A percentile compares a stretch with the other conserved stretches of the same genome.
Evolutionary conservation across 805 yeast genomes (phyloP).

Genomic region (Candida taoyuanica): DNA sequence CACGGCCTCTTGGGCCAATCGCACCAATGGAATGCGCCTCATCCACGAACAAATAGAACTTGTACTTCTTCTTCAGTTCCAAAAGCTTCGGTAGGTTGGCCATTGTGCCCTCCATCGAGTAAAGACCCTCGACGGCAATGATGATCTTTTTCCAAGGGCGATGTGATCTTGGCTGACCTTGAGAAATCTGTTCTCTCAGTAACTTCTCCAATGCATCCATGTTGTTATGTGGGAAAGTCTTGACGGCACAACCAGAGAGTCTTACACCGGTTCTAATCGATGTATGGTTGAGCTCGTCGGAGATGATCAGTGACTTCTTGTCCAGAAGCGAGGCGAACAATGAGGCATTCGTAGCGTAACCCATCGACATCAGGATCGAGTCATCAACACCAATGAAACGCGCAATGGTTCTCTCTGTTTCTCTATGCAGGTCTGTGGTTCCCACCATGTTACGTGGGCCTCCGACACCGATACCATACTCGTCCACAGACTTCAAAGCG

Average conservation of each 20-base stretch:
- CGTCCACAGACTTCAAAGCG: slow-evolving; percentile 57
- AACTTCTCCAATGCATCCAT: slow-evolving; percentile 73
- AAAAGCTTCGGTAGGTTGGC: slow-evolving; percentile 66
- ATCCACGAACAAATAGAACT: slow-evolving; percentile 86
- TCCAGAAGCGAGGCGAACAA: slow-evolving; percentile 80
- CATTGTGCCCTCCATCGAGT: slow-evolving; percentile 76
- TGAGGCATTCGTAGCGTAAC: slow-evolving; percentile 92
- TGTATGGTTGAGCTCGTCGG: slow-evolving; percentile 94
- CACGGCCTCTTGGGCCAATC: slow-evolving; percentile 91
- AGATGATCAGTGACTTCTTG: slow-evolving; percentile 82
- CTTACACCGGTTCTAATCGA: slow-evolving; percentile 95
- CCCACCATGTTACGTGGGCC: slow-evolving; percentile 77
- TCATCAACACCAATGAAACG: slow-evolving; percentile 88
- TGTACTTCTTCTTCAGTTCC: slow-evolving; percentile 78
- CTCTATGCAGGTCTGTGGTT: slow-evolving; percentile 64
- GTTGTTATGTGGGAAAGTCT: slow-evolving; percentile 88
- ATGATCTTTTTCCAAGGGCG: slow-evolving; percentile 92
- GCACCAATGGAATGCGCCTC: slow-evolving; percentile 99
- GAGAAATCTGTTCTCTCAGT: slow-evolving; percentile 62
- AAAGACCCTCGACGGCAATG: slow-evolving; percentile 88
- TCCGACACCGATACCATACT: slow-evolving; percentile 73
- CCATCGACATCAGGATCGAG: slow-evolving; percentile 83
- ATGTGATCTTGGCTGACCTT: slow-evolving; percentile 66
- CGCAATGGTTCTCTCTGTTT: slow-evolving; percentile 76
- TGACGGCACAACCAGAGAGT: slow-evolving; percentile 87